A percentile compares a stretch with the other conserved stretches of the same genome.
Conservation (phyloP, 2,329 filamentous ascomycete genomes). For the Fusarium tjaetaba region DNA sequence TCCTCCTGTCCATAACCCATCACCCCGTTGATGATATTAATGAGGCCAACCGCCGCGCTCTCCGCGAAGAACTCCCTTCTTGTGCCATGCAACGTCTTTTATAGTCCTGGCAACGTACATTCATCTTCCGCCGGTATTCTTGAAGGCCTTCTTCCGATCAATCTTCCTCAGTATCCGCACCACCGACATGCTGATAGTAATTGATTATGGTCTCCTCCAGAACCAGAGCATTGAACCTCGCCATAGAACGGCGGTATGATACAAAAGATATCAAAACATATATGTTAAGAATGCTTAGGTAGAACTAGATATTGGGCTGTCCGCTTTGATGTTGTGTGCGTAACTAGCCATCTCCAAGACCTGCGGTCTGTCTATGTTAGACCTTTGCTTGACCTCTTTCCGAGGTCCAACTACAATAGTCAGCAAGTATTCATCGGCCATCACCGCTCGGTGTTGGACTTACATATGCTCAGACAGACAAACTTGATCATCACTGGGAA, state of each 20-base stretch:
- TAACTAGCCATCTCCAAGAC: not conserved
- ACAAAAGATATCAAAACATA: fast-evolving
- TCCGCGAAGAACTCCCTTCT: no score
- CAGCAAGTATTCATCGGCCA: fast-evolving
- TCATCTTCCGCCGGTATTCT: no score
- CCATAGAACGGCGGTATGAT: no score
- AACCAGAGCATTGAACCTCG: no score
- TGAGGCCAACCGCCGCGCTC: no score
- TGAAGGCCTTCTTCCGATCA: no score
- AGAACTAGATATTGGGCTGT: not conserved
- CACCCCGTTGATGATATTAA: not conserved
- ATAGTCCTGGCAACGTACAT: no score
- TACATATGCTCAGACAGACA: not conserved
- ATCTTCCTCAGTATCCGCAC: no score
- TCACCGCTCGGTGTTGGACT: fast-evolving
- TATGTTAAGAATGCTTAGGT: fast-evolving
- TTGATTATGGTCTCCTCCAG: no score
- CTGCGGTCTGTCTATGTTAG: not conserved
- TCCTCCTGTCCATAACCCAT: not conserved
- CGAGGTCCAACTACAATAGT: not conserved
- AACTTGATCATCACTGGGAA: not conserved
- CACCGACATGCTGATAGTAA: no score
- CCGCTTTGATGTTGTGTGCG: not conserved
- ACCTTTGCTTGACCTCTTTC: not conserved
- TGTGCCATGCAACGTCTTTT: no score